These are phyloP conservation scores for Berkeleyomyces basicola DNA, from an alignment of 2,329 filamentous ascomycete species.

Conservation along the genomic window DNA sequence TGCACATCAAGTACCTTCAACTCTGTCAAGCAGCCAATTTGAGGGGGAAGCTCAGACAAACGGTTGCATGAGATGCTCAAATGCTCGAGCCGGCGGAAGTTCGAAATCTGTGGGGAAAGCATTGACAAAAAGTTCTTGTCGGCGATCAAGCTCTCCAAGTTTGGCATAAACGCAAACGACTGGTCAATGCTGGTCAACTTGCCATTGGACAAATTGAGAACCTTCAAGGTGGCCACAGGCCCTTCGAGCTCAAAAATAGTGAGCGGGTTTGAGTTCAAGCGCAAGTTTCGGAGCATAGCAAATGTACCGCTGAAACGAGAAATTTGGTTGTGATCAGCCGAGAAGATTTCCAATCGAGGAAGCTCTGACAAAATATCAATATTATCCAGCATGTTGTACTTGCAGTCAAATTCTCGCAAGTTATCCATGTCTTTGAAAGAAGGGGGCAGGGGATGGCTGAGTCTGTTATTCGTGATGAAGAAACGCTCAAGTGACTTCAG, in stretches of 20 bases:
- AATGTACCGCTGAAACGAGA: slow-evolving; percentile 86
- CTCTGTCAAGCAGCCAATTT: slow-evolving; percentile 77
- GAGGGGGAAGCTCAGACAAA: slow-evolving; percentile 64
- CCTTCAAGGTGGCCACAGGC: slow-evolving; percentile 64
- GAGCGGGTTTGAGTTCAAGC: slow-evolving; percentile 87
- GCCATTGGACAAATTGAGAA: slow-evolving; percentile 76
- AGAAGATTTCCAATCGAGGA: slow-evolving; percentile 72
- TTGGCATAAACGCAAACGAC: slow-evolving; percentile 73
- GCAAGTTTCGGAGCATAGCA: slow-evolving; percentile 62
- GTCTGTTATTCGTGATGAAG: slow-evolving; percentile 87
- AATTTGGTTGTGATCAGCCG: slow-evolving; percentile 82
- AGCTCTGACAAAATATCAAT: slow-evolving; percentile 77
- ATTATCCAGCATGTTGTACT: slow-evolving; percentile 77
- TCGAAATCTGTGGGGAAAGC: slow-evolving; percentile 70
- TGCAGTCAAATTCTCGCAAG: slow-evolving; percentile 80
- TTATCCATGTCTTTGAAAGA: slow-evolving; percentile 58
- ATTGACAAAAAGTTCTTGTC: slow-evolving; percentile 95
- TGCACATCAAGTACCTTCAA: slow-evolving; percentile 74
- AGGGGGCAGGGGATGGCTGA: slow-evolving; percentile 57
- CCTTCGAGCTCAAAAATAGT: slow-evolving; percentile 77
- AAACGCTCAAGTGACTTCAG: slow-evolving; percentile 70
- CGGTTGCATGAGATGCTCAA: slow-evolving; percentile 91
- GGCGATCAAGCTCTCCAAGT: slow-evolving; percentile 71
- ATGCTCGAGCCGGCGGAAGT: slow-evolving; percentile 66
- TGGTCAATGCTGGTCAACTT: slow-evolving; percentile 84